Percentiles rank a stretch among this genome's conserved stretches.
Conservation (phyloP, 2,329 filamentous ascomycete species). For the Xylaria sp. region DNA sequence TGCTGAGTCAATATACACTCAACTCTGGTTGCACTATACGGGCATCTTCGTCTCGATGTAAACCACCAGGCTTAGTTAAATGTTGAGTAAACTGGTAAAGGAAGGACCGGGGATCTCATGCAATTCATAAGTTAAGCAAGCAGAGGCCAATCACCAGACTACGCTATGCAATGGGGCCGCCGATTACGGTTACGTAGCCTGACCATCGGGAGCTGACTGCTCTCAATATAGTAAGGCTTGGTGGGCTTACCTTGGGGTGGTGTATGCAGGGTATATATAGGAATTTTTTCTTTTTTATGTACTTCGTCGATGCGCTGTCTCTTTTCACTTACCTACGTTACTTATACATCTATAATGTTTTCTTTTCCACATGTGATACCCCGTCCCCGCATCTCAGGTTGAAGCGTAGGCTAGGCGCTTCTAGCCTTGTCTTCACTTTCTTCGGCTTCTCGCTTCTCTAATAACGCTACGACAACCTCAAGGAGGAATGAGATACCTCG, state of each 20-base stretch:
- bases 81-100: not conserved
- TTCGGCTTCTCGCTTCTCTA: not conserved
- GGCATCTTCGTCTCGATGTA: not conserved
- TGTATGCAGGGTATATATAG: not conserved
- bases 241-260: not conserved
- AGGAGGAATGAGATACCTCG: conserved; percentile 20
- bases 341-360: not conserved
- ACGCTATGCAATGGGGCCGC: conserved; percentile 5
- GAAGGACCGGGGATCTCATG: not conserved
- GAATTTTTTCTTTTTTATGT: not conserved
- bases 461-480: not conserved
- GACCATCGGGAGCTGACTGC: conserved; percentile 2
- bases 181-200: conserved; percentile 1
- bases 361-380: conserved; percentile 3
- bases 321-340: not conserved
- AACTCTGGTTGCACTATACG: not conserved
- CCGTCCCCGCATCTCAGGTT: not conserved
- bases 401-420: conserved; percentile 8
- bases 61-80: not conserved
- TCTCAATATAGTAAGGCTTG: conserved; percentile 1
- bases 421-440: not conserved
- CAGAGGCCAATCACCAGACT: conserved; percentile 8
- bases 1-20: not conserved
- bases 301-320: not conserved
- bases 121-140: not conserved